Evolutionary conservation across 371 early-diverging fungal genomes (phyloP), one percentile per base, ranked within the genome.

Genomic region (Mucor velutinosus): DNA sequence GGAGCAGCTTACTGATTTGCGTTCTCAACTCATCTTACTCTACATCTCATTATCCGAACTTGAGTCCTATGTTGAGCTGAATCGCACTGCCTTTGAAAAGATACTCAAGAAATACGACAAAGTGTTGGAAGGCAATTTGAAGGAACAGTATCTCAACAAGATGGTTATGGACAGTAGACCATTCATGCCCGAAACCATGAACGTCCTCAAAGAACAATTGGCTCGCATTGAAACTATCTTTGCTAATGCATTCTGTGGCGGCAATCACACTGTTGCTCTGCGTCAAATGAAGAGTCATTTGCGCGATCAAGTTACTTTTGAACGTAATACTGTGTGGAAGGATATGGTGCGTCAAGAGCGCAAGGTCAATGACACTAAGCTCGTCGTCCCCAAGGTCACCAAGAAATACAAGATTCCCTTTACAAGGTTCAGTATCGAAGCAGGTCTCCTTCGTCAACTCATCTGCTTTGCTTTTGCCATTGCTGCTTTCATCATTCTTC

Each of bases 61-160:
- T 5, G 90, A 93, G 55, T 90, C 95, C 29, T 99, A 91, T 69
- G 90, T 92, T 19, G 91, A 95, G 60, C 82, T 98, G 55, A 99
- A 99, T 86, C 84, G 89, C 57, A 96, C 93, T 3, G 98, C 97
- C 4, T 98, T 99, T 78, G 84, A 90, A 72, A 99, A 97, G 80
- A 94, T 98, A 71, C 78, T 99, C 19, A 98, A 97, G 76, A 97
- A 99, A 79, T 94, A 92, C 73, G 98, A 99, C 81, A 99, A 97
- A 80, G 92, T 93, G 7, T 85, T 93, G 6, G 82, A 84, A 21
- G 83, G 82, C n/a, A 66, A 78, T 19, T 57, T 80, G 14, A 70
- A 74, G 33, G 75, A 84, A 35, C 69, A 69, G 3, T 93, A 92
- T 71, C 75, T 91, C 72, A 77, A 81, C 25, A 80, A 81, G 51